These are phyloP conservation scores for Neofusicoccum parvum DNA, from an alignment of 2,329 filamentous ascomycete genomes.

Conservation along the genomic window DNA sequence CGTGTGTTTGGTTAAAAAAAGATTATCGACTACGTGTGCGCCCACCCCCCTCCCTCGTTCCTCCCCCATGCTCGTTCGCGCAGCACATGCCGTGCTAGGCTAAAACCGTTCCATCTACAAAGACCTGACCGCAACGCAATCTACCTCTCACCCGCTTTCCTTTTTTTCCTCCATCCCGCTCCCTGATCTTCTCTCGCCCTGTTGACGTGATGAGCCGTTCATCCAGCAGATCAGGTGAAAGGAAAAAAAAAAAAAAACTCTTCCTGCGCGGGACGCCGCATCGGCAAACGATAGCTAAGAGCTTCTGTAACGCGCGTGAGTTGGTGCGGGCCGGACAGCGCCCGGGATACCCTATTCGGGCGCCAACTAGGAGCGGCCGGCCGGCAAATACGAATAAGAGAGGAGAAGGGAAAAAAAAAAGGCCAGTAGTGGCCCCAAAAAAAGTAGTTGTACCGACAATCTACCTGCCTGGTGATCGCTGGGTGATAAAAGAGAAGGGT, in stretches of 20 bases:
- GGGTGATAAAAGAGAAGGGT: neutral
- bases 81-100: neutral
- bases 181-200: too few relatives aligned
- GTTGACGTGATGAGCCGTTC: too few relatives aligned
- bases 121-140: neutral
- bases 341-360: neutral
- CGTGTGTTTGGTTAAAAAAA: too few relatives aligned
- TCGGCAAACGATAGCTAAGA: too few relatives aligned
- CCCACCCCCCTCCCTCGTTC: too few relatives aligned
- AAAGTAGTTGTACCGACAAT: neutral
- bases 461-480: neutral
- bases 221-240: too few relatives aligned
- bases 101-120: neutral
- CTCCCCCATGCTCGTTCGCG: neutral
- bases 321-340: neutral
- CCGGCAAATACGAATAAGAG: neutral
- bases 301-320: neutral
- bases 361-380: neutral
- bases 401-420: neutral
- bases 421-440: neutral
- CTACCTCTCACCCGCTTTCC: neutral
- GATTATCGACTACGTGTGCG: too few relatives aligned
- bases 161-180: neutral
- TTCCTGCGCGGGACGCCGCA: too few relatives aligned
- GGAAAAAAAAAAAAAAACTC: too few relatives aligned